Conservation (phyloP, 1,284 basidiomycete genomes). For the Malassezia brasiliensis region DNA sequence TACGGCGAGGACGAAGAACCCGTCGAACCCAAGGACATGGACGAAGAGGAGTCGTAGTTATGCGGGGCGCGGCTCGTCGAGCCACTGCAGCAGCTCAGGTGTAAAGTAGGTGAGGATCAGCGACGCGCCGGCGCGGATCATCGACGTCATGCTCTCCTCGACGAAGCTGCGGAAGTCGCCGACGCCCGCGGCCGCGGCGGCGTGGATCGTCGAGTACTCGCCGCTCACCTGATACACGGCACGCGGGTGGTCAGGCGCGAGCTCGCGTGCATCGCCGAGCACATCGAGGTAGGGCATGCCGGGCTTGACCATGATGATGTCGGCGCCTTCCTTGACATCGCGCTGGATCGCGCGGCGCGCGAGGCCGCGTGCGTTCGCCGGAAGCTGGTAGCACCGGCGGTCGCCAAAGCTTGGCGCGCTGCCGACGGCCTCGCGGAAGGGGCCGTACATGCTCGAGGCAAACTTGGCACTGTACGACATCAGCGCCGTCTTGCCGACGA, state of each 20-base stretch:
- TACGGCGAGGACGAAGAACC: conserved; percentile 51
- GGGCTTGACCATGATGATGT: conserved; percentile 99
- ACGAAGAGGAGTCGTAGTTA: conserved; percentile 24
- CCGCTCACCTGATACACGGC: conserved; percentile 72
- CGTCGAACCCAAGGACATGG: conserved; percentile 46
- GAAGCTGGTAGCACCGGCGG: conserved; percentile 94
- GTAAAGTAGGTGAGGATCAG: conserved; percentile 90
- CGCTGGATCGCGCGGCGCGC: conserved; percentile 84
- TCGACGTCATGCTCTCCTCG: conserved; percentile 78
- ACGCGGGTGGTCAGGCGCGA: conserved; percentile 75
- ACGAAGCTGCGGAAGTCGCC: conserved; percentile 87
- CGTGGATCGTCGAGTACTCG: conserved; percentile 92
- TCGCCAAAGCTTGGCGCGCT: conserved; percentile 88
- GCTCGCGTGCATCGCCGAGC: conserved; percentile 71
- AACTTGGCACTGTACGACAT: conserved; percentile 99
- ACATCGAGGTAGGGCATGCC: conserved; percentile 92
- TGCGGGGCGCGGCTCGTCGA: not conserved
- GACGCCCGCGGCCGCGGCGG: conserved; percentile 82
- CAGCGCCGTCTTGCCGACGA: conserved; percentile 60
- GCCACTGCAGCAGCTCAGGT: conserved; percentile 60
- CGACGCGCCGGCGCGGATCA: conserved; percentile 82
- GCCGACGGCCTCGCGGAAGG: conserved; percentile 92
- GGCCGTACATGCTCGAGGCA: conserved; percentile 88
- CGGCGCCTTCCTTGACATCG: conserved; percentile 85
- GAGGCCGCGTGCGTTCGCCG: conserved; percentile 74